Percentiles rank a stretch among this genome's conserved stretches.
phyloP scores from a whole-genome alignment of 352 stramenopile species.

The Globisporangium canariense region DNA sequence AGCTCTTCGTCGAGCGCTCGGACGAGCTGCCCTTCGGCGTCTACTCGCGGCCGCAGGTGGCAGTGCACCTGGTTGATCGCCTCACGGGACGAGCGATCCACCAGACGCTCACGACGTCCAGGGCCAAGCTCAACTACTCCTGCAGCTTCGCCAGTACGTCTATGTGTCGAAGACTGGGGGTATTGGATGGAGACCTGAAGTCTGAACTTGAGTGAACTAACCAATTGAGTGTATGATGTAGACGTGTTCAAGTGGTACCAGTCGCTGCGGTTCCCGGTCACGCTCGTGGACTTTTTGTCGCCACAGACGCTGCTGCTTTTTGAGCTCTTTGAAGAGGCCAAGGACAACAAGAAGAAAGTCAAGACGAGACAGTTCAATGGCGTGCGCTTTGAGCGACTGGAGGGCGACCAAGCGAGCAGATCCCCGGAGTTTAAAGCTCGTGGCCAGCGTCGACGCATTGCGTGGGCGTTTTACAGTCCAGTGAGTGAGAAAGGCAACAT shows the following conservation, averaged over 20 bases:
- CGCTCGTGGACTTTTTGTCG: conserved; percentile 32
- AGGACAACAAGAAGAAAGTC: conserved; percentile 14
- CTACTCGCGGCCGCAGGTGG: conserved; percentile 38
- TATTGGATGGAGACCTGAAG: neutral
- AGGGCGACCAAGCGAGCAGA: conserved; percentile 1
- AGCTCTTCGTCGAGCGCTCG: conserved; percentile 38
- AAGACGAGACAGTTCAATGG: conserved; percentile 13
- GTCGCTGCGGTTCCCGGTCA: conserved; percentile 27
- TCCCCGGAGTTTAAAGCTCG: neutral
- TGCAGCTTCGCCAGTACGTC: conserved; percentile 14
- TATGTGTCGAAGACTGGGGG: neutral
- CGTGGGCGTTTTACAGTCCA: conserved; percentile 62
- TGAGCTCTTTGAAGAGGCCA: conserved; percentile 43
- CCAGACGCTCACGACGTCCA: conserved; percentile 22
- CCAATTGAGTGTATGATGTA: conserved; percentile 9
- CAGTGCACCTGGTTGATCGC: conserved; percentile 45
- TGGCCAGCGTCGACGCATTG: conserved; percentile 24
- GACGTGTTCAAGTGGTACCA: conserved; percentile 59
- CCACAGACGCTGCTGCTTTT: conserved; percentile 47
- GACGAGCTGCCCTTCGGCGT: conserved; percentile 53
- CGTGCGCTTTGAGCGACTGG: conserved; percentile 21
- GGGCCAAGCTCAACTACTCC: conserved; percentile 12
- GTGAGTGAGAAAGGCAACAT: conserved; percentile 47
- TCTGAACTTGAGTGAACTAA: neutral
- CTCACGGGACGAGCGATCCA: conserved; percentile 46